Evolutionary conservation across 805 yeast species (phyloP).

Genomic region (Candida xiaguanensis): DNA sequence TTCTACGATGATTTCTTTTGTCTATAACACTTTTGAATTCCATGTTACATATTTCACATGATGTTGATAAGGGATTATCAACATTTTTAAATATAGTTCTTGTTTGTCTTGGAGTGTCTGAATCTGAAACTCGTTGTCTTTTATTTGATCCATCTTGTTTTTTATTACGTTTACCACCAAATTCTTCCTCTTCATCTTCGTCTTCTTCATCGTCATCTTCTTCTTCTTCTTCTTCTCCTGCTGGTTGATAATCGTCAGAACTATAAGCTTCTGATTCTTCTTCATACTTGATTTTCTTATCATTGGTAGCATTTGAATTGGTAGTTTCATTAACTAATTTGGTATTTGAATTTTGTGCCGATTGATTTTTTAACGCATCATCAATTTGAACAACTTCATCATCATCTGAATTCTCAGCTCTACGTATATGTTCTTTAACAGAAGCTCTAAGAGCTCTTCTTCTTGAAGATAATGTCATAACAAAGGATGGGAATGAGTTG

Average conservation of each 20-base stretch:
- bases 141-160: not conserved
- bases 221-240: conserved; percentile 5
- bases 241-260: conserved; percentile 6
- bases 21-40: conserved; percentile 10
- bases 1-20: conserved; percentile 11
- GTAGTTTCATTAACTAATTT: not conserved
- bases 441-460: conserved; percentile 7
- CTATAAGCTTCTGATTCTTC: conserved; percentile 3
- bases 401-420: conserved; percentile 6
- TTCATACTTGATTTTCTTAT: conserved; percentile 3
- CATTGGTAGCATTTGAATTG: conserved; percentile 7
- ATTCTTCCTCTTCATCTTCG: conserved; percentile 1
- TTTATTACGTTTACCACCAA: not conserved
- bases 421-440: conserved; percentile 5
- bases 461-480: conserved; percentile 7
- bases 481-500: not conserved
- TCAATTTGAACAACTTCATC: conserved; percentile 5
- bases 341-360: not conserved
- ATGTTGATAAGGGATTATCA: conserved; percentile 6
- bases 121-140: not conserved
- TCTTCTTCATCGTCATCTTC: conserved; percentile 8
- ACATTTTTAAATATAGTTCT: conserved; percentile 7
- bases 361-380: not conserved
- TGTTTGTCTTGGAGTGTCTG: conserved; percentile 5
- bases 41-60: conserved; percentile 11